These are phyloP conservation scores for Vitis labrusca DNA, from an alignment of 164 flowering plant species.

Conservation along the genomic window DNA sequence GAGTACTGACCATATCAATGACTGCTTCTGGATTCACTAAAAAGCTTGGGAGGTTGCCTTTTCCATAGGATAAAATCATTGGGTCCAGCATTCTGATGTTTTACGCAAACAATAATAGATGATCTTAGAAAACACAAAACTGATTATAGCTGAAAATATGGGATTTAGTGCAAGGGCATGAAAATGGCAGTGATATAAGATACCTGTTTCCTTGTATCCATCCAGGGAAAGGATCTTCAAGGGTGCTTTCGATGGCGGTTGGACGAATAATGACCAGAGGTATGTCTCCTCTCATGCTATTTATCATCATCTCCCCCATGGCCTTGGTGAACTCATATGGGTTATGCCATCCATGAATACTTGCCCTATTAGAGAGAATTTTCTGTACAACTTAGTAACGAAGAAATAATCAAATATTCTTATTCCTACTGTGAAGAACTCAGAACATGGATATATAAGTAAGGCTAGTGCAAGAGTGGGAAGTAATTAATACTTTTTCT, in stretches of 20 bases:
- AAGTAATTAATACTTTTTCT: too few species aligned
- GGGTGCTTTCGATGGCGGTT: slow-evolving; percentile 6
- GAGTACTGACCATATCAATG: neutral
- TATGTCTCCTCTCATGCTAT: slow-evolving; percentile 10
- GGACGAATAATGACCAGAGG: slow-evolving; percentile 18
- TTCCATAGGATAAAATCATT: neutral
- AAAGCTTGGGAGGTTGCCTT: neutral
- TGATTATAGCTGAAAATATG: too few species aligned
- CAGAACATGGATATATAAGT: too few species aligned
- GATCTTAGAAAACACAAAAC: too few species aligned
- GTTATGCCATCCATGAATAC: slow-evolving; percentile 12
- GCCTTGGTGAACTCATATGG: slow-evolving; percentile 14
- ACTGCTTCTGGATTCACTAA: neutral
- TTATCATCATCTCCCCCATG: slow-evolving; percentile 18
- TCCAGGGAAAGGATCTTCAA: slow-evolving; percentile 16
- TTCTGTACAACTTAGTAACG: neutral
- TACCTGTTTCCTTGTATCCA: slow-evolving; percentile 13
- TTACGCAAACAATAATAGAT: too few species aligned
- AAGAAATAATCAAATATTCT: too few species aligned
- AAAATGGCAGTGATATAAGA: neutral
- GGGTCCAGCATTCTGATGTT: neutral
- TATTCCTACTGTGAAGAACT: too few species aligned
- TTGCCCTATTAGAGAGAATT: slow-evolving; percentile 12
- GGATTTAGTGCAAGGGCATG: too few species aligned
- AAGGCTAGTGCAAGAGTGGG: too few species aligned